Conservation (phyloP, 2,329 filamentous ascomycete genomes). For the Domatiomyces catenatus region DNA sequence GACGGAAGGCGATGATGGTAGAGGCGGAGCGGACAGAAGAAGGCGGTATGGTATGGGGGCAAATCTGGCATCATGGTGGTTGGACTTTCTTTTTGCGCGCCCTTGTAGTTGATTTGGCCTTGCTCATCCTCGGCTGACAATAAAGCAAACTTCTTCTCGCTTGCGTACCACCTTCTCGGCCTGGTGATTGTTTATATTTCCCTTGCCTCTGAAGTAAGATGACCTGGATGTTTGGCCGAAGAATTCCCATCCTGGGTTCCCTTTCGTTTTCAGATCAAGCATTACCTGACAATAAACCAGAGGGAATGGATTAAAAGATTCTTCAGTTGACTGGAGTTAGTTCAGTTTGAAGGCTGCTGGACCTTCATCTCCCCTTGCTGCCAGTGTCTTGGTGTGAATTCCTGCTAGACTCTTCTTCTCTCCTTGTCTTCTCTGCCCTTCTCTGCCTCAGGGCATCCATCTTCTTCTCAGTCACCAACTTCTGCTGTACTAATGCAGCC, state of each 20-base stretch:
- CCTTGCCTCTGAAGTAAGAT: neutral
- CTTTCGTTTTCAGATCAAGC: neutral
- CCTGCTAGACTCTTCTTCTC: neutral
- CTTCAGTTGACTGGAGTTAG: too few relatives aligned
- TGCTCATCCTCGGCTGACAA: neutral
- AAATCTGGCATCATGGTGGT: neutral
- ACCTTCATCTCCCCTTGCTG: neutral
- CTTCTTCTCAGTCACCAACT: slow-evolving; percentile 7
- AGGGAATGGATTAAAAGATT: too few relatives aligned
- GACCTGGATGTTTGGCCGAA: neutral
- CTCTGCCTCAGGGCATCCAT: neutral
- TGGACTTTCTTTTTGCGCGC: neutral
- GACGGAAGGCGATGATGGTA: neutral
- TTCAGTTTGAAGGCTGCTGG: neutral
- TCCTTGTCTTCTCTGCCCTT: neutral
- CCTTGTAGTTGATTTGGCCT: neutral
- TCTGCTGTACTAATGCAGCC: neutral
- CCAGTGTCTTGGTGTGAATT: neutral
- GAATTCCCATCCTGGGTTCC: neutral
- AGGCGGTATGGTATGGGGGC: too few relatives aligned
- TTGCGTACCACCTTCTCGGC: neutral
- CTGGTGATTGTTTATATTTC: neutral
- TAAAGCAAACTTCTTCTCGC: neutral
- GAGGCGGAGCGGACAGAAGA: neutral
- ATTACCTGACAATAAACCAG: too few relatives aligned